phyloP scores from a whole-genome alignment of 139 green algal genomes.

The Chlamydomonas eustigma region DNA sequence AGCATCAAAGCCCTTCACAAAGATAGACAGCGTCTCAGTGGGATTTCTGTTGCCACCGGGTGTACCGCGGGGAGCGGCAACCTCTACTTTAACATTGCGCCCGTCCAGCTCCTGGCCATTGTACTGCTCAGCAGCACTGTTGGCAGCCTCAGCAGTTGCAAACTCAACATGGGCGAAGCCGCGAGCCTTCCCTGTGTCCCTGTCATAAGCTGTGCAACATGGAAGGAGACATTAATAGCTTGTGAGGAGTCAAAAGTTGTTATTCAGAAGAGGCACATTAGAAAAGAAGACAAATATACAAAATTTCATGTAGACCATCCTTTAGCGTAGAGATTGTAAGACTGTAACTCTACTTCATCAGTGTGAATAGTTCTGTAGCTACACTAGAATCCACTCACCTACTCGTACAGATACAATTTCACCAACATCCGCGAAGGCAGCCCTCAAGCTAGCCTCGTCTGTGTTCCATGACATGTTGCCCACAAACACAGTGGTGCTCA shows the following conservation, averaged over 20 bases:
- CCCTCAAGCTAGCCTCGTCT: slow-evolving; percentile 44
- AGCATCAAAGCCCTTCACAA: slow-evolving; percentile 74
- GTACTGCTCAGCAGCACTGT: slow-evolving; percentile 41
- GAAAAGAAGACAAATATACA: no score
- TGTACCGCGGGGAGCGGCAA: slow-evolving; percentile 14
- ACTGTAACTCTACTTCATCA: no score
- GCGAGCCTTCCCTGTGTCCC: slow-evolving; percentile 48
- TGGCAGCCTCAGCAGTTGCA: slow-evolving; percentile 23
- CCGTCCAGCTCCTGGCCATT: slow-evolving; percentile 60
- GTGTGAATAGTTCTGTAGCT: no score
- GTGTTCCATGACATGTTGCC: slow-evolving; percentile 65
- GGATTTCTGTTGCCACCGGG: neutral
- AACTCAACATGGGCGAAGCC: slow-evolving; percentile 77
- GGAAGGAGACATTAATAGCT: neutral
- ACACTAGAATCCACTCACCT: no score
- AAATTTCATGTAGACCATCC: no score
- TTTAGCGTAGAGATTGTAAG: no score
- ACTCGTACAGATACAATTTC: slow-evolving; percentile 55
- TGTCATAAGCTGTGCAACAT: slow-evolving; percentile 33
- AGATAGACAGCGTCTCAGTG: slow-evolving; percentile 43
- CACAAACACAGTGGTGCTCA: slow-evolving; percentile 57
- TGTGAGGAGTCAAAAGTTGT: no score
- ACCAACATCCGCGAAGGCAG: slow-evolving; percentile 57
- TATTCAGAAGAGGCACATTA: no score
- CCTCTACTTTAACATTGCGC: slow-evolving; percentile 53